phyloP scores from a whole-genome alignment of 305 asterid genomes.

The Fraxinus angustifolia region DNA sequence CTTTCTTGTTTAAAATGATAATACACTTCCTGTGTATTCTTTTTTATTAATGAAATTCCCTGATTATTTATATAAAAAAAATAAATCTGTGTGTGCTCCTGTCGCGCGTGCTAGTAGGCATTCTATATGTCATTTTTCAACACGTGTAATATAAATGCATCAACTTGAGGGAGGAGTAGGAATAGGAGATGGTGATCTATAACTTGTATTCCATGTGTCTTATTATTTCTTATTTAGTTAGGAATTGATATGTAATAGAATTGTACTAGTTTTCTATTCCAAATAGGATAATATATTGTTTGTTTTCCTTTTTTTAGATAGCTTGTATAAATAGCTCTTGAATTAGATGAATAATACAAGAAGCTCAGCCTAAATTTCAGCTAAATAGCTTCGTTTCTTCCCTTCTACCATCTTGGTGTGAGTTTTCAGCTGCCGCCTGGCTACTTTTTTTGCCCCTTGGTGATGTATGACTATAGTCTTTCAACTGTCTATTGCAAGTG shows the following conservation, averaged over 20 bases:
- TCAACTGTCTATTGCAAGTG: not conserved
- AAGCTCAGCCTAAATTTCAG: not conserved
- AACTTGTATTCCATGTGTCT: not conserved
- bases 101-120: not conserved
- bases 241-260: not conserved
- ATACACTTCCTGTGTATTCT: too few relatives aligned
- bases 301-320: not conserved
- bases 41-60: too few relatives aligned
- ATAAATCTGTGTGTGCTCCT: not conserved
- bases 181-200: not conserved
- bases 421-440: slow-evolving; percentile 16
- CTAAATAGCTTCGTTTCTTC: not conserved
- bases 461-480: not conserved
- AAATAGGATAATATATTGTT: not conserved
- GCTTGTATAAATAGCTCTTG: not conserved
- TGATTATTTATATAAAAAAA: too few relatives aligned
- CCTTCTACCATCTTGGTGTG: slow-evolving; percentile 5
- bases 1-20: too few relatives aligned
- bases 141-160: not conserved
- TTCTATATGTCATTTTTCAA: not conserved
- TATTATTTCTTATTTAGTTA: not conserved
- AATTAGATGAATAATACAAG: not conserved
- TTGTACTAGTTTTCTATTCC: not conserved
- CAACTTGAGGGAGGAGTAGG: not conserved
- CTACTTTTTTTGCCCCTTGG: not conserved